A percentile compares a stretch with the other conserved stretches of the same genome.
Evolutionary conservation across 2,329 filamentous ascomycete genomes (phyloP).

Genomic region (Emmonsiellopsis sp.): DNA sequence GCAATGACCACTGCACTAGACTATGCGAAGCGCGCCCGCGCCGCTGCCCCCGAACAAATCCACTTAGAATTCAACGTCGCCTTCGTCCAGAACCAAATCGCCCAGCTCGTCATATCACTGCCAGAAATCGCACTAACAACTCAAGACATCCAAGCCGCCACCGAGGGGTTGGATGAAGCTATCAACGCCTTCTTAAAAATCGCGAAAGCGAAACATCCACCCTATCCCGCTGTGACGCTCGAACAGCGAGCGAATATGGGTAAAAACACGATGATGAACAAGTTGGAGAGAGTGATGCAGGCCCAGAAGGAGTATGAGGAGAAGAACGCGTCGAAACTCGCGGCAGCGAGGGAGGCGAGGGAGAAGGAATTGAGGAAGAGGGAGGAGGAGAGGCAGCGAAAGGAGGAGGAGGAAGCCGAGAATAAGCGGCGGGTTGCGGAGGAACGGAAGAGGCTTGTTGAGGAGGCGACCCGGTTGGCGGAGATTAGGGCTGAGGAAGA

Average conservation of each 20-base stretch:
- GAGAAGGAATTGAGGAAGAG: constrained; percentile 70
- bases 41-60: constrained; percentile 69
- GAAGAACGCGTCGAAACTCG: constrained; percentile 80
- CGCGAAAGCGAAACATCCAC: constrained; percentile 56
- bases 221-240: constrained; percentile 82
- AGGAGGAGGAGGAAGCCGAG: constrained; percentile 62
- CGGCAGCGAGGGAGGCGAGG: constrained; percentile 67
- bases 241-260: constrained; percentile 97
- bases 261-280: constrained; percentile 84
- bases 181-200: constrained; percentile 60
- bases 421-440: constrained; percentile 73
- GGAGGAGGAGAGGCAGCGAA: constrained; percentile 64
- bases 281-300: constrained; percentile 76
- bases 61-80: constrained; percentile 97
- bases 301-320: constrained; percentile 87
- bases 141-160: constrained; percentile 70
- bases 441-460: constrained; percentile 72
- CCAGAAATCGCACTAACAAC: constrained; percentile 68
- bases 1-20: constrained; percentile 57
- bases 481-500: constrained; percentile 65
- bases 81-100: constrained; percentile 92
- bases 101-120: constrained; percentile 66
- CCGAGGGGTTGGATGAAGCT: constrained; percentile 72
- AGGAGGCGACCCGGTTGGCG: constrained; percentile 64
- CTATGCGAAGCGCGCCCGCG: constrained; percentile 59